Conservation (phyloP, 768 basidiomycete species). For the Amanita pseudoporphyria region DNA sequence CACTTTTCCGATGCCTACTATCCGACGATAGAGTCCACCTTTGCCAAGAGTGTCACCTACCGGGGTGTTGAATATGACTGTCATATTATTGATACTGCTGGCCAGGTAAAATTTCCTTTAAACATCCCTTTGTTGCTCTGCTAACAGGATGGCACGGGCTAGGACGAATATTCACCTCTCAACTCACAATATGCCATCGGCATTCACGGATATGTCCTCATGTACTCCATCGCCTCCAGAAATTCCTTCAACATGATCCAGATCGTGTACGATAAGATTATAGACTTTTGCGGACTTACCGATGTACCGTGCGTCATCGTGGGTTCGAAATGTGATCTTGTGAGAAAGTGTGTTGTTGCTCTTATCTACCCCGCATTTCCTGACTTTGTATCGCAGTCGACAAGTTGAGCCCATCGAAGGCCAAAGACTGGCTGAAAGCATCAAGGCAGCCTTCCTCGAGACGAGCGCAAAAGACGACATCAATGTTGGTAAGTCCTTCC, state of each 20-base stretch:
- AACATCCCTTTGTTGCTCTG: neutral
- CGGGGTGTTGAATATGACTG: constrained; percentile 91
- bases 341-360: constrained; percentile 46
- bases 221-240: constrained; percentile 86
- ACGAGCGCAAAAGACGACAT: constrained; percentile 80
- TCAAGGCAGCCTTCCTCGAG: constrained; percentile 77
- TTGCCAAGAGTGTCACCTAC: constrained; percentile 76
- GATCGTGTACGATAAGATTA: constrained; percentile 93
- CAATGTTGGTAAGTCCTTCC: constrained; percentile 69
- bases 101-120: constrained; percentile 86
- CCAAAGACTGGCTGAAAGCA: constrained; percentile 59
- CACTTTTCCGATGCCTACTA: constrained; percentile 90
- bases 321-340: constrained; percentile 84
- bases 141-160: neutral
- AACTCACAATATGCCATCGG: constrained; percentile 93
- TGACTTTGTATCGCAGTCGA: constrained; percentile 30
- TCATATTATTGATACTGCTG: constrained; percentile 97
- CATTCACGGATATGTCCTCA: constrained; percentile 94
- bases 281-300: constrained; percentile 80
- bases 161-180: constrained; percentile 96
- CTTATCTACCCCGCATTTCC: constrained; percentile 11
- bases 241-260: constrained; percentile 94
- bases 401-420: constrained; percentile 73
- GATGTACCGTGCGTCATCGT: constrained; percentile 92
- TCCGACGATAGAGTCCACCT: constrained; percentile 89